A percentile compares a stretch with the other conserved stretches of the same genome.
phyloP scores from a whole-genome alignment of 2,329 filamentous ascomycete genomes.

The Byssoonygena ceratinophila region DNA sequence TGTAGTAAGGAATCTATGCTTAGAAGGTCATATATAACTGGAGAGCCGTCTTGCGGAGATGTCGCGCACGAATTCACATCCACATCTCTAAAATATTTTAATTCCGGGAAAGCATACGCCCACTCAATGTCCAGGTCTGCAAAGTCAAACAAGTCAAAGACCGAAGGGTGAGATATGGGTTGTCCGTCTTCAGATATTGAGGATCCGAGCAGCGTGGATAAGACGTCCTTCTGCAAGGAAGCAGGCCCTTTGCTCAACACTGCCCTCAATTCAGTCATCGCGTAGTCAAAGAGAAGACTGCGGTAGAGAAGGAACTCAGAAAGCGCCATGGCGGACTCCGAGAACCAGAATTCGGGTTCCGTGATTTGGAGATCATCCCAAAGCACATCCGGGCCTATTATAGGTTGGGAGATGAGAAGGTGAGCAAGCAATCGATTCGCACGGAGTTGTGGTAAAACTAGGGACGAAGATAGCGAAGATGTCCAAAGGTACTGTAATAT shows the following conservation, averaged over 20 bases:
- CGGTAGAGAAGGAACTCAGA: conserved; percentile 69
- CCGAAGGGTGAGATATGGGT: conserved; percentile 56
- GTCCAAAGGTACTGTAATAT: conserved; percentile 75
- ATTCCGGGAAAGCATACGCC: conserved; percentile 40
- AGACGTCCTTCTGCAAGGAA: conserved; percentile 56
- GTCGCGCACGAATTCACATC: conserved; percentile 57
- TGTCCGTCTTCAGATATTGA: conserved; percentile 58
- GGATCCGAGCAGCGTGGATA: conserved; percentile 60
- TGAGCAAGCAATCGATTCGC: conserved; percentile 69
- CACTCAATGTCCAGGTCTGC: conserved; percentile 52
- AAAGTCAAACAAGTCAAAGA: conserved; percentile 93
- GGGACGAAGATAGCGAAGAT: conserved; percentile 62
- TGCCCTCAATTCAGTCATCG: conserved; percentile 71
- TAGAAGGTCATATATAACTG: conserved; percentile 54
- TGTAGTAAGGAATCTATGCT: conserved; percentile 62
- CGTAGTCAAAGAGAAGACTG: conserved; percentile 71
- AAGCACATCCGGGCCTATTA: conserved; percentile 56
- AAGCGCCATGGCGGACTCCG: conserved; percentile 56
- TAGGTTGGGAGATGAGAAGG: conserved; percentile 58
- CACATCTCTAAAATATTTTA: conserved; percentile 54
- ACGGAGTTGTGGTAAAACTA: conserved; percentile 70
- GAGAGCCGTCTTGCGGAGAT: conserved; percentile 43
- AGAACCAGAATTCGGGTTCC: conserved; percentile 57
- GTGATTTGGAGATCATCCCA: conserved; percentile 62
- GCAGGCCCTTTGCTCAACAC: conserved; percentile 61